Base-by-base conservation (phyloP, 805 yeast genomes). In the Lipomyces orientalis region DNA sequence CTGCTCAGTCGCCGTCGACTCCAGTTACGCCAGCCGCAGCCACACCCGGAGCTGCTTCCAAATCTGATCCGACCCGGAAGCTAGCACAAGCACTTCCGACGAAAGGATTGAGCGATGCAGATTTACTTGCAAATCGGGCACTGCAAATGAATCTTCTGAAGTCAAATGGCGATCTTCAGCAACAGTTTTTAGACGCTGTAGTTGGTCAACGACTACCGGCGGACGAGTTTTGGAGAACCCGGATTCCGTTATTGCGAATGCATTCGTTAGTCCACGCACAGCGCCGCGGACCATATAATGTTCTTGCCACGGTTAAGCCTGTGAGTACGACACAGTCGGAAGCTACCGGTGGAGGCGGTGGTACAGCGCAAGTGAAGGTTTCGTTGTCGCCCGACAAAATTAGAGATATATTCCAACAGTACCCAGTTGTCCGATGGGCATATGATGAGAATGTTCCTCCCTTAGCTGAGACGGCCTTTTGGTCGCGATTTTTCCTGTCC, bases 401-500 rank as follows among this genome's bases (percentile, higher is more conserved):
- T 74, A 88, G 87, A 65, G 96, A 90, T 70, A 92, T 95, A 29
- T 93, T 95, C 76, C 91, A 88, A 61, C 97, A 94, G 67, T 95
- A 94, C 75, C 99, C 99, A 0, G 87, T 93, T 51, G 96, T 95
- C 33, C 87, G 91, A 68, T 87, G 86, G 70, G 98, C 98, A 0
- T 95, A 90, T 75, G 88, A 87, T 67, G 99, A 95, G 64, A 88
- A 88, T 66, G 99, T 95, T 4, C 99, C 98, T 0, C 88, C 89
- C 69, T 83, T 95, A 62, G 85, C 86, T 59, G 98, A 95, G 76
- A 93, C 94, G 54, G 97, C 90, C 75, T 95, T 95, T 74, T 95
- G 99, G 99, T 91, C 97, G 10, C 82, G 98, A 69, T 95, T 95
- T 75, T 95, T 95, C 82, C 88, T 91, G 74, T 93, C 98, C 0